Percentiles rank a stretch among this genome's conserved stretches.
phyloP scores from a whole-genome alignment of 345 rosid species.

The Euphorbia tirucalli region DNA sequence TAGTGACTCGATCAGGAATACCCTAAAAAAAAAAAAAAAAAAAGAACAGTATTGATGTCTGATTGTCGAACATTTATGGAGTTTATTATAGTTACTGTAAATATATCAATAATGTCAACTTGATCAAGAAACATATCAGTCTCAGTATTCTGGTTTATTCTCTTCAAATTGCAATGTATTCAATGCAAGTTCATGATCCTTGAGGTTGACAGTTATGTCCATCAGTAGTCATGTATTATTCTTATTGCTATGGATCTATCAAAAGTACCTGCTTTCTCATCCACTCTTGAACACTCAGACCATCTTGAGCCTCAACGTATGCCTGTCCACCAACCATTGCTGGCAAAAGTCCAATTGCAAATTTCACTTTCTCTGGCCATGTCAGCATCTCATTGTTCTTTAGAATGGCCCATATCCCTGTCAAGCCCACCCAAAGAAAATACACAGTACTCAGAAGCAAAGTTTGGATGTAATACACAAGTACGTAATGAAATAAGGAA shows the following conservation, averaged over 20 bases:
- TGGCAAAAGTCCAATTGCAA: slow-evolving; percentile 95
- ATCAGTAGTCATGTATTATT: background rate
- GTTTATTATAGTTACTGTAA: background rate
- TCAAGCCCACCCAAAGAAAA: slow-evolving; percentile 18
- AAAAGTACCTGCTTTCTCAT: slow-evolving; percentile 73
- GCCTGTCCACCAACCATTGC: slow-evolving; percentile 90
- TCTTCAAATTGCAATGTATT: background rate
- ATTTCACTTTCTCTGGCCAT: slow-evolving; percentile 94
- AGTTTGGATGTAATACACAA: background rate
- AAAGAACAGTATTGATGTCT: slow-evolving; percentile 3
- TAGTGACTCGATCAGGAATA: slow-evolving; percentile 85
- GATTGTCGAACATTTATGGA: background rate
- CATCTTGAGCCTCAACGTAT: slow-evolving; percentile 96
- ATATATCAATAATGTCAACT: background rate
- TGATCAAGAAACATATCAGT: background rate
- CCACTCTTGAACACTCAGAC: slow-evolving; percentile 78
- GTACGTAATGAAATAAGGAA: background rate
- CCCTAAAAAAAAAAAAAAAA: slow-evolving; percentile 45
- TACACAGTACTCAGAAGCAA: background rate
- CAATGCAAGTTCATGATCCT: background rate
- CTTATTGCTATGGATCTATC: background rate
- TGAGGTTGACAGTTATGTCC: background rate
- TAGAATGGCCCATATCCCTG: slow-evolving; percentile 90
- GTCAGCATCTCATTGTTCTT: slow-evolving; percentile 91
- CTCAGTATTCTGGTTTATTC: background rate